Conservation (phyloP, 345 rosid genomes). For the Angophora floribunda region DNA sequence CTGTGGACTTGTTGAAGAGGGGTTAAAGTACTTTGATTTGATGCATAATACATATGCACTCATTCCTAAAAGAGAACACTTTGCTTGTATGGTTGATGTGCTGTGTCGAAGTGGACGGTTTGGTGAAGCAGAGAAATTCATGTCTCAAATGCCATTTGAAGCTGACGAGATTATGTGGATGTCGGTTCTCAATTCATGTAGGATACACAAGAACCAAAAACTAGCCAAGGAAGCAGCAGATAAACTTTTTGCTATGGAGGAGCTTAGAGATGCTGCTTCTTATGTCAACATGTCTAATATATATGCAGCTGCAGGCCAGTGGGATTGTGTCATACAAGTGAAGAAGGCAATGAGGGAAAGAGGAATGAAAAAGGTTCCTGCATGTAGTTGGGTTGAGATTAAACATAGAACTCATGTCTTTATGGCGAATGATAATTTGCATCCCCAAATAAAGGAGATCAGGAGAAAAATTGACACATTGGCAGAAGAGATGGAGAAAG, state of each 20-base stretch:
- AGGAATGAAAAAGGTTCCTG: slow-evolving; percentile 61
- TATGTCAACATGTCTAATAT: slow-evolving; percentile 84
- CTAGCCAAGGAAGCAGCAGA: slow-evolving; percentile 65
- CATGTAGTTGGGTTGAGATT: slow-evolving; percentile 84
- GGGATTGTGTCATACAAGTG: slow-evolving; percentile 59
- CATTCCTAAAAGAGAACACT: slow-evolving; percentile 62
- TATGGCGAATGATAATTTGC: slow-evolving; percentile 52
- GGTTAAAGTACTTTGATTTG: slow-evolving; percentile 38
- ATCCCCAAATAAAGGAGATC: slow-evolving; percentile 48
- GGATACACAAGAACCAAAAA: slow-evolving; percentile 71
- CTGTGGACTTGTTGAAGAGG: slow-evolving; percentile 72
- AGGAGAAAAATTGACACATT: slow-evolving; percentile 37
- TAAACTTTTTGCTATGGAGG: slow-evolving; percentile 54
- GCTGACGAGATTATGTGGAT: slow-evolving; percentile 89
- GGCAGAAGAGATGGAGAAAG: slow-evolving; percentile 43
- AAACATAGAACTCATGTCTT: slow-evolving; percentile 50
- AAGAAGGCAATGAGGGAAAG: slow-evolving; percentile 80
- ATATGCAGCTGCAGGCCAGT: slow-evolving; percentile 57
- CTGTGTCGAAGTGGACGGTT: slow-evolving; percentile 62
- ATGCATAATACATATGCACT: slow-evolving; percentile 45
- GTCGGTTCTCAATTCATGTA: slow-evolving; percentile 72
- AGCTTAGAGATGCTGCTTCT: slow-evolving; percentile 73
- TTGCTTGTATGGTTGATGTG: slow-evolving; percentile 56
- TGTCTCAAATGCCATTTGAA: slow-evolving; percentile 60
- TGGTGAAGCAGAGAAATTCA: slow-evolving; percentile 55